phyloP scores from a whole-genome alignment of 805 yeast genomes.

The Deakozyma indianensis region DNA sequence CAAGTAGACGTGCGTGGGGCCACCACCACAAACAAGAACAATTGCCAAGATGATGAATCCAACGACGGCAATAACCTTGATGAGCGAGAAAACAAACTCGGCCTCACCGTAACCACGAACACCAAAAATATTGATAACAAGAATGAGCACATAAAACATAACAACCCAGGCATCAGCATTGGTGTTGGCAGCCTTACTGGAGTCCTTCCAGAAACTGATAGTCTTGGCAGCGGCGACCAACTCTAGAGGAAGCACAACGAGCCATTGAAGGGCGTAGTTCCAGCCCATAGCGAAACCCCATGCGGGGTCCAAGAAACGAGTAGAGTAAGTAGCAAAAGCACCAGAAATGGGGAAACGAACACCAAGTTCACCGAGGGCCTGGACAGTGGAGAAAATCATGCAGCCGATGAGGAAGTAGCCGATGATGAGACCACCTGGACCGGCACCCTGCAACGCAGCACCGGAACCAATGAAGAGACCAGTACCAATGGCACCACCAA shows the following conservation, averaged over 20 bases:
- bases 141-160: slow-evolving; percentile 34
- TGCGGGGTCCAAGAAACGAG: slow-evolving; percentile 46
- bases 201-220: slow-evolving; percentile 33
- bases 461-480: slow-evolving; percentile 42
- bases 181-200: slow-evolving; percentile 51
- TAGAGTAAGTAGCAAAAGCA: slow-evolving; percentile 40
- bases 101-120: slow-evolving; percentile 47
- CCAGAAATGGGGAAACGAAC: slow-evolving; percentile 49
- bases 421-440: slow-evolving; percentile 36
- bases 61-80: slow-evolving; percentile 39
- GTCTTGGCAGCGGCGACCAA: slow-evolving; percentile 45
- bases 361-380: slow-evolving; percentile 52
- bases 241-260: slow-evolving; percentile 48
- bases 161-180: slow-evolving; percentile 36
- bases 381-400: slow-evolving; percentile 45
- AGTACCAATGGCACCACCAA: slow-evolving; percentile 74
- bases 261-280: slow-evolving; percentile 49
- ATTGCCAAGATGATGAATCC: slow-evolving; percentile 47
- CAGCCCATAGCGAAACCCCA: slow-evolving; percentile 55
- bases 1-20: slow-evolving; percentile 38
- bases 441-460: slow-evolving; percentile 29
- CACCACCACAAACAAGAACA: slow-evolving; percentile 41
- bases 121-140: slow-evolving; percentile 35
- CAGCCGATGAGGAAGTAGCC: slow-evolving; percentile 35
- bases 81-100: slow-evolving; percentile 38